Base-by-base conservation (phyloP, 208 protist genomes). In the Wallacemonas sp. region DNA sequence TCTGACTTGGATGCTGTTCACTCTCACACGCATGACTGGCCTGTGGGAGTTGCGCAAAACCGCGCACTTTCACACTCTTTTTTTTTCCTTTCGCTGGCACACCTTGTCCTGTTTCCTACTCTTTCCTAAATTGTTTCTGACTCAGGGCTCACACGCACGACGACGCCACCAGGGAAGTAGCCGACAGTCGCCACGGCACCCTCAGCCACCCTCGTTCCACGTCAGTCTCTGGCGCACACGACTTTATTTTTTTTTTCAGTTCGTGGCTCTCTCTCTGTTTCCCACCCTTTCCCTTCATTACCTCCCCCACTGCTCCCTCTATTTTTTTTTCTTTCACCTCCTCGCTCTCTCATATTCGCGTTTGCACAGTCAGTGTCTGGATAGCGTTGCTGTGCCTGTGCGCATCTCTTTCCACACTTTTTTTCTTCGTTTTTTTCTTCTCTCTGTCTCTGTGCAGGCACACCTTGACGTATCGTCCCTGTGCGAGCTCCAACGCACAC, bases 321-420 rank as follows among this genome's bases (percentile, higher is more conserved):
- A n/a, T 55, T 46, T 59, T 45, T 48, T 42, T 54, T 48, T 55
- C 50, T 46, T 52, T 64, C 15, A 59, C 52, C 15, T 63, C 53
- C 44, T 45, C 45, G 39, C 42, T 62, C 62, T 55, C 36, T 39
- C 62, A 44, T 32, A 67, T 30, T 45, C 34, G 45, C 72, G 44
- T 66, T 17, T 61, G 27, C n/a, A 21, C 15, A 9, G n/a, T 27
- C n/a, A 52, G 24, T 13, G 24, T 30, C 3, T n/a, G 8, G 44
- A 36, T 5, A 5, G 27, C 19, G 6, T 9, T 6, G 9, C 54
- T 42, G 41, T n/a, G 48, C 46, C 54, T 41, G 55, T 60, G 24
- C 27, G 32, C 29, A 53, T 46, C 37, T 30, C 36, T 38, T 44
- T 52, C 30, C 32, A 46, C n/a, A 22, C 24, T 55, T 46, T 57